A percentile compares a stretch with the other conserved stretches of the same genome.
phyloP scores from a whole-genome alignment of 2,329 filamentous ascomycete genomes.

The Diplodia scrobiculata region DNA sequence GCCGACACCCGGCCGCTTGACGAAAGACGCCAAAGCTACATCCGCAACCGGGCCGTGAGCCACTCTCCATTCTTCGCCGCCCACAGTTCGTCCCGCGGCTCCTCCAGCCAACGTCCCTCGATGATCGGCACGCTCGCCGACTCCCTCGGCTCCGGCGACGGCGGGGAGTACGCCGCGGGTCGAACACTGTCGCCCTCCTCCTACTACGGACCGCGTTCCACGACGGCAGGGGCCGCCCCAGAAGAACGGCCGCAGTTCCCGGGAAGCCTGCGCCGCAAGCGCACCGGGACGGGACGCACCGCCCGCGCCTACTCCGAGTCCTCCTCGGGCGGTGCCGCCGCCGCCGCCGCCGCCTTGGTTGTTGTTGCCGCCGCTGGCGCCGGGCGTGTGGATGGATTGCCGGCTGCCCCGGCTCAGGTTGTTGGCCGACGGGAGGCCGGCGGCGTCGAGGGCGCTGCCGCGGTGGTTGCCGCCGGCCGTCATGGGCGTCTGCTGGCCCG shows the following conservation, averaged over 20 bases:
- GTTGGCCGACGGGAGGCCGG: conserved; percentile 37
- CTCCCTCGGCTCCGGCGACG: not conserved
- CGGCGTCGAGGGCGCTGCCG: conserved; percentile 42
- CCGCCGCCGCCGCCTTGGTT: conserved; percentile 38
- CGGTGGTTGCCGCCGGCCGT: conserved; percentile 37
- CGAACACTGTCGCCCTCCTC: not conserved
- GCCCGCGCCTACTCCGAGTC: conserved; percentile 22
- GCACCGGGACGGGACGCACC: conserved; percentile 5
- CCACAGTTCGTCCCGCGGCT: conserved; percentile 37
- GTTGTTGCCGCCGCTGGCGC: conserved; percentile 37
- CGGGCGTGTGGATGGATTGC: conserved; percentile 35
- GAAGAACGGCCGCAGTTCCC: conserved; percentile 5
- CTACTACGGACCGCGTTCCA: not conserved
- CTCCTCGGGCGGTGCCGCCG: not conserved
- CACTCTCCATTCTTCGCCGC: conserved; percentile 47
- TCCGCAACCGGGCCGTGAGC: conserved; percentile 46
- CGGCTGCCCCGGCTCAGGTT: conserved; percentile 31
- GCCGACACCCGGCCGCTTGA: conserved; percentile 44
- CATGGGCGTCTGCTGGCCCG: conserved; percentile 33
- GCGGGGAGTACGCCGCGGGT: not conserved
- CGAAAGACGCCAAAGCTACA: conserved; percentile 49
- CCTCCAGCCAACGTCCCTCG: conserved; percentile 32
- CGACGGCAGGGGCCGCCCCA: not conserved
- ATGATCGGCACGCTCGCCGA: conserved; percentile 23
- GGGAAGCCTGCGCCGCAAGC: conserved; percentile 26